These are phyloP conservation scores for Lactarius evosmus DNA, from an alignment of 768 basidiomycete species.

Conservation along the genomic window DNA sequence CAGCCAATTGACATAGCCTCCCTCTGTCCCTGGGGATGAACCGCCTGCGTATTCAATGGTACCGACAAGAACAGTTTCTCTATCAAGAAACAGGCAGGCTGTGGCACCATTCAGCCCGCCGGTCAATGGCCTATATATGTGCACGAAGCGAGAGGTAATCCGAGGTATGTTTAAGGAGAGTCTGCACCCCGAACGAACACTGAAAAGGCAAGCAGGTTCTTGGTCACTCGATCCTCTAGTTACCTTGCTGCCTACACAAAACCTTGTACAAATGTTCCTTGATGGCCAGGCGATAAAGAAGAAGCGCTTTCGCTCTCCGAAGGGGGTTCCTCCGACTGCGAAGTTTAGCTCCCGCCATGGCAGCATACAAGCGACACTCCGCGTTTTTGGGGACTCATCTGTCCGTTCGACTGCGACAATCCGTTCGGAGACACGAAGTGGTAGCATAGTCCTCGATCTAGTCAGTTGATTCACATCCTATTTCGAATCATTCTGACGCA, in stretches of 20 bases:
- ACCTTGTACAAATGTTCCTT: slow-evolving; percentile 16
- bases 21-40: background rate
- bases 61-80: background rate
- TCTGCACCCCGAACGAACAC: background rate
- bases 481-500: background rate
- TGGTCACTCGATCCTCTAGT: slow-evolving; percentile 24
- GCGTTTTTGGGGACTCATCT: slow-evolving; percentile 15
- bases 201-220: slow-evolving; percentile 14
- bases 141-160: slow-evolving; percentile 7
- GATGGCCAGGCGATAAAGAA: slow-evolving; percentile 5
- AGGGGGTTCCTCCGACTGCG: slow-evolving; percentile 10
- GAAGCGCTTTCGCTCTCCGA: background rate
- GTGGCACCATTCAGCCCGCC: slow-evolving; percentile 1
- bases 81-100: background rate
- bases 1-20: background rate
- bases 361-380: slow-evolving; percentile 11
- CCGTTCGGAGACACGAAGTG: slow-evolving; percentile 13
- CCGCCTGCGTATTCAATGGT: slow-evolving; percentile 13
- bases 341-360: slow-evolving; percentile 19
- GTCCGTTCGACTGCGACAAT: slow-evolving; percentile 19
- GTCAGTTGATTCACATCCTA: slow-evolving; percentile 2
- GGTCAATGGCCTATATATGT: slow-evolving; percentile 20
- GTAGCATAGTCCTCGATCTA: slow-evolving; percentile 17
- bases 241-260: background rate
- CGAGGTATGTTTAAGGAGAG: slow-evolving; percentile 12